A percentile compares a stretch with the other conserved stretches of the same genome.
Conservation (phyloP, 176 grass and related monocot genomes). For the Eleusine indica region DNA sequence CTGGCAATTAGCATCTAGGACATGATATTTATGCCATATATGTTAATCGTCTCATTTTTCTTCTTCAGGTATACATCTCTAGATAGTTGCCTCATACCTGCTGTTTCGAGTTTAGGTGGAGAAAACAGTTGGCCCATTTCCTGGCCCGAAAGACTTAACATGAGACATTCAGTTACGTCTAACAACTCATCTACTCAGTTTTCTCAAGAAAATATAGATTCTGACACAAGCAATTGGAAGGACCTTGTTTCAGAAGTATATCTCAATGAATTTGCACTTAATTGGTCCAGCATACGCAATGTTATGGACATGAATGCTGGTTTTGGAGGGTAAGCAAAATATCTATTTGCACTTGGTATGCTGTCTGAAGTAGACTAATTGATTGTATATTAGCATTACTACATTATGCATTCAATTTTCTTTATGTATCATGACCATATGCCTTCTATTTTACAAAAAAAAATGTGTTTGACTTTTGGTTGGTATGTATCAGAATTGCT, state of each 20-base stretch:
- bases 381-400: conserved; percentile 15
- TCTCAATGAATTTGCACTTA: conserved; percentile 63
- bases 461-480: not conserved
- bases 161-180: conserved; percentile 35
- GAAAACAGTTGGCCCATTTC: conserved; percentile 62
- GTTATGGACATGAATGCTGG: conserved; percentile 97
- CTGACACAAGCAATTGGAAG: conserved; percentile 65
- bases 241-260: conserved; percentile 70
- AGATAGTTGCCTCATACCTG: conserved; percentile 64
- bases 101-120: conserved; percentile 46
- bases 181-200: conserved; percentile 35
- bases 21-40: conserved; percentile 15
- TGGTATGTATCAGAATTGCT: conserved; percentile 14
- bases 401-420: not conserved
- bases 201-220: conserved; percentile 59
- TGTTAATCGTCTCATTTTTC: conserved; percentile 35
- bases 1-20: not conserved
- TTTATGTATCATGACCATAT: not conserved
- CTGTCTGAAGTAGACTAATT: not conserved
- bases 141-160: conserved; percentile 86
- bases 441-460: conserved; percentile 10
- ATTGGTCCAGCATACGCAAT: conserved; percentile 79
- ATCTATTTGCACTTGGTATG: not conserved
- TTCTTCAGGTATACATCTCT: conserved; percentile 74
- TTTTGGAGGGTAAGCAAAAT: conserved; percentile 79